Evolutionary conservation across 108 stramenopile genomes (phyloP), one percentile per base, ranked within the genome.

Genomic region (Skeletonema potamos): DNA sequence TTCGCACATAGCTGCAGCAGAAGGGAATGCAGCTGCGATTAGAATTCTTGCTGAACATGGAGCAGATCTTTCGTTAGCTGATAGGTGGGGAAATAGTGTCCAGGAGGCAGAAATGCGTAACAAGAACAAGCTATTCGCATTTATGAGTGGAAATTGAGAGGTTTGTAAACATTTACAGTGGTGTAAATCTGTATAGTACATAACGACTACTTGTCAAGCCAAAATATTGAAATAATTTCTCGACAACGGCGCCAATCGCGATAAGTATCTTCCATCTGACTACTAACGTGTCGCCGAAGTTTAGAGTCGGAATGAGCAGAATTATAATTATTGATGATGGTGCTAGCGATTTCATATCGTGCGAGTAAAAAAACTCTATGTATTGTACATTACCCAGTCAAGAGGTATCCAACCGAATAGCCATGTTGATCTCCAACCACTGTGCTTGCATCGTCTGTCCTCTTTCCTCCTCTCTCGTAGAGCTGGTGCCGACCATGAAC

Each of bases 1-100:
- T 10, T 33, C 66, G 0, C 85, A 86, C 60, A 86, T 86, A 55
- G 85, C 85, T 43, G 79, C 82, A 3, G 82, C 85, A 5, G 85
- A 86, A 57, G 85, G 85, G 1, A 86, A 86, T 58, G 48, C 76
- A 5, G 70, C 74, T 10, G 85, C 85, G 12, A 58, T 83, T 15
- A 76, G 76, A 32, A 43, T 83, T 27, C 66, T 86, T 54, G 71
- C 66, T 6, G 82, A 86, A 33, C 43, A 64, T 64, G 85, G 82
- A 34, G 85, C 82, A 22, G 79, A 83, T 70, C 72, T 86, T 65
- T 68, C 74, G 18, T 43, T 73, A 59, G 44, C 67, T 41, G 85
- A 86, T 73, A 72, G 85, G 26, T 86, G 85, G 85, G 72, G 72
- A 36, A 81, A 84, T 57, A 69, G 68, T 41, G 80, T 68, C 7